Evolutionary conservation across 805 yeast species (phyloP).

Genomic region (Candida odintsovae): DNA sequence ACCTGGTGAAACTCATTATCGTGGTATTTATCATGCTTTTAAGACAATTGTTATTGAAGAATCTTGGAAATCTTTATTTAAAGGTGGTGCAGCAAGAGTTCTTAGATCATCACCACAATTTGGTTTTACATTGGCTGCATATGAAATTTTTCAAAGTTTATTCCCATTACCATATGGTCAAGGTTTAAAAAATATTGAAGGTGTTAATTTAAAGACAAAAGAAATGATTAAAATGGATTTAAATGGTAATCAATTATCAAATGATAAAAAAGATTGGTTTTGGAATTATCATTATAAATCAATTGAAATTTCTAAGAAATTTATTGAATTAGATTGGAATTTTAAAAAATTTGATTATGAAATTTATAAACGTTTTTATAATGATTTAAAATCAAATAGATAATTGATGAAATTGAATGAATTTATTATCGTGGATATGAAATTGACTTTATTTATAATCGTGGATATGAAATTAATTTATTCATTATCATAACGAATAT

Average conservation of each 20-base stretch:
- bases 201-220: constrained; percentile 7
- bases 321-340: constrained; percentile 57
- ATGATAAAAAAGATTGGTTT: constrained; percentile 37
- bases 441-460: no score
- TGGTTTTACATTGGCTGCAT: constrained; percentile 96
- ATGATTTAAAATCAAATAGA: no score
- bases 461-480: no score
- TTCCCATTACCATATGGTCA: constrained; percentile 53
- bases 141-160: constrained; percentile 78
- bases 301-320: constrained; percentile 54
- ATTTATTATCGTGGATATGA: no score
- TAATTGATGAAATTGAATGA: no score
- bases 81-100: constrained; percentile 94
- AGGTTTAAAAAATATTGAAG: constrained; percentile 18
- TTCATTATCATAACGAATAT: no score
- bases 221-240: constrained; percentile 6
- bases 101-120: constrained; percentile 95
- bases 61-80: constrained; percentile 81
- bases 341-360: constrained; percentile 49
- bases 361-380: constrained; percentile 37
- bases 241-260: constrained; percentile 24
- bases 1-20: constrained; percentile 70
- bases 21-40: constrained; percentile 74
- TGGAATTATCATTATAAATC: constrained; percentile 45
- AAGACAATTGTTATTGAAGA: constrained; percentile 72